Evolutionary conservation across 805 yeast species (phyloP), one percentile per base, ranked within the genome.

Genomic region (Yamadazyma ubonensis): DNA sequence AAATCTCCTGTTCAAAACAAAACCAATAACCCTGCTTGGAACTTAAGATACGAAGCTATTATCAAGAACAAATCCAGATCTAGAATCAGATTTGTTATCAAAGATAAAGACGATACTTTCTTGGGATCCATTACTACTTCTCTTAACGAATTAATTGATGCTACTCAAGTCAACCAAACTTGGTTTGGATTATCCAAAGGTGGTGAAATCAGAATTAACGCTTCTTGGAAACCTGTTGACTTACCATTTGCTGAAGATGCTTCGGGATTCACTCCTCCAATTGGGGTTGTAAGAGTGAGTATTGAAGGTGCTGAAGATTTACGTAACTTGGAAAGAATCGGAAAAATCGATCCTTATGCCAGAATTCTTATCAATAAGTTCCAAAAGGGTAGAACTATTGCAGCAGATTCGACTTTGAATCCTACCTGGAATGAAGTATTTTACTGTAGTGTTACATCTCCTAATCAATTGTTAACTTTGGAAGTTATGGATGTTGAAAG

Each of bases 401-500:
- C 86, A 9, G 59, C 70, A 40, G 81, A 77, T 16, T 76, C 82
- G 17, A 80, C 86, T 0, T 69, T 82, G 51, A 71, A 85, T 47
- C 99, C 99, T 5, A 79, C 78, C 5, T 93, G 88, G 86, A 79
- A 90, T 57, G 90, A 89, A 58, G 72, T 86, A 2, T 67, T 87
- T 37, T 93, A 87, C 62, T 77, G 87, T 20, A 83, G 96, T 4
- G 77, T 93, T 12, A 77, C 95, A 5, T 83, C 91, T 32, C 79
- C 88, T 17, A 83, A 84, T 57, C 97, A 90, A 61, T 81, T 75
- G 53, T 63, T 93, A 46, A 81, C 90, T 2, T 59, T 93, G 41
- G 98, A 93, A 58, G 95, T 81, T 5, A 86, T 93, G 96, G 98
- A 93, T 64, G 85, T 84, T 23, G 91, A 90, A 64, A 75, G 75